Evolutionary conservation across 164 flowering plant genomes (phyloP), one percentile per base, ranked within the genome.

Genomic region (Vitis rotundifolia): DNA sequence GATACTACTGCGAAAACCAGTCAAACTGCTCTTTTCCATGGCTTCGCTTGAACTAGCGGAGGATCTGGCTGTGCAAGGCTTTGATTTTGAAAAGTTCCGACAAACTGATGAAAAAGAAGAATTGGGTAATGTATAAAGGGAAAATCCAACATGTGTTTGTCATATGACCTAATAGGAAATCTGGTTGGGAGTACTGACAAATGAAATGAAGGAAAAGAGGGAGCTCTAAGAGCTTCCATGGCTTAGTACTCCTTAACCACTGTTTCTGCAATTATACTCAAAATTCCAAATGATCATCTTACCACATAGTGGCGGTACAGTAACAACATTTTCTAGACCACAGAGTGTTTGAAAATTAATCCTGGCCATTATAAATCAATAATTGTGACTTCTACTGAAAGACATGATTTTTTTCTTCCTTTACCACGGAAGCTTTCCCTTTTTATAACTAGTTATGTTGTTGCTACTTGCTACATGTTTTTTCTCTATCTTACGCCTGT

Each of bases 1-100:
- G 91, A 64, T 90, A 94, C 97, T 96, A 94, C 13, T 94, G 80
- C 0, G 89, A 53, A 58, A 70, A 92, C 97, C 98, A 94, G 69
- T 92, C 94, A 61, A 92, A 92, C 49, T 83, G 82, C 73, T 85
- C 89, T 0, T 49, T 77, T 76, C 64, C 11, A 26, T 19, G 61
- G 76, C 59, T 50, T 82, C 81, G 37, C 77, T 75, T 61, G 83
- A 71, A 54, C 73, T 62, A 18, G 81, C 29, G 57, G 88, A 63
- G 49, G 83, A 74, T 16, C 62, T 49, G 67, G 84, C 66, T 10
- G 83, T 63, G 53, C 57, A 79, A 73, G 68, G 53, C 73, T 83
- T 81, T 76, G 72, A 78, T 69, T 69, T 83, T 47, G 76, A 15
- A 9, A 12, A 51, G 56, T 48, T 60, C 70, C 6, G 51, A 5